These are phyloP conservation scores for Xenoacremonium recifei DNA, from an alignment of 2,329 filamentous ascomycete genomes.

Conservation along the genomic window DNA sequence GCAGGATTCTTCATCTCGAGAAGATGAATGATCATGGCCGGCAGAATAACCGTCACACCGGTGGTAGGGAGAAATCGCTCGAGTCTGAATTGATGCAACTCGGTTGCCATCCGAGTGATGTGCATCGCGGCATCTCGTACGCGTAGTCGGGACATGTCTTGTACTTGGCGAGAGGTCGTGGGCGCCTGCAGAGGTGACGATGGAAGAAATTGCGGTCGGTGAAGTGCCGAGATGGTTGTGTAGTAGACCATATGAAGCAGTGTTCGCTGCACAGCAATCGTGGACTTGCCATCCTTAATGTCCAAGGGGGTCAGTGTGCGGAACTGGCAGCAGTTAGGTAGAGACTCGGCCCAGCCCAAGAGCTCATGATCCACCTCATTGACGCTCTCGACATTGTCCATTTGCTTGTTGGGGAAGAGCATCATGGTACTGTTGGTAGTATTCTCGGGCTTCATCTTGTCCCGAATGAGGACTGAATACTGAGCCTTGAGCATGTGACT, in stretches of 20 bases:
- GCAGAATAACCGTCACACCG: conserved; percentile 85
- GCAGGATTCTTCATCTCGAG: conserved; percentile 87
- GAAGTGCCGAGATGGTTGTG: conserved; percentile 85
- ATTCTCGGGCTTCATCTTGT: conserved; percentile 74
- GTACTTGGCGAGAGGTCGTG: conserved; percentile 63
- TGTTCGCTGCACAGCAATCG: conserved; percentile 71
- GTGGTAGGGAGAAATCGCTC: conserved; percentile 83
- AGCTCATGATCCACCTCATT: conserved; percentile 77
- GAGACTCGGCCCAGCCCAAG: conserved; percentile 70
- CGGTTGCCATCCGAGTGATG: conserved; percentile 80
- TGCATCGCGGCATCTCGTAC: conserved; percentile 81
- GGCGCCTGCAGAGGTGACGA: conserved; percentile 57
- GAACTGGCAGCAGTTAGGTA: conserved; percentile 73
- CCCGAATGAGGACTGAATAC: conserved; percentile 86
- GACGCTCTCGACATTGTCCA: conserved; percentile 79
- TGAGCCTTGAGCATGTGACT: conserved; percentile 87
- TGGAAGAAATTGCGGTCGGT: conserved; percentile 86
- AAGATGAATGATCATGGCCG: conserved; percentile 90
- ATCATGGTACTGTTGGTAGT: conserved; percentile 81
- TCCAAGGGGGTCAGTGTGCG: conserved; percentile 53
- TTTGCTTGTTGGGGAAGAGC: conserved; percentile 83
- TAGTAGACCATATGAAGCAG: conserved; percentile 92
- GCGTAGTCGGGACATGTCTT: conserved; percentile 78
- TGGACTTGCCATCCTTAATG: conserved; percentile 58
- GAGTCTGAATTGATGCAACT: conserved; percentile 69